These are phyloP conservation scores for Thoreauomyces humboldtii DNA, from an alignment of 192 early-diverging fungal species.

Conservation along the genomic window DNA sequence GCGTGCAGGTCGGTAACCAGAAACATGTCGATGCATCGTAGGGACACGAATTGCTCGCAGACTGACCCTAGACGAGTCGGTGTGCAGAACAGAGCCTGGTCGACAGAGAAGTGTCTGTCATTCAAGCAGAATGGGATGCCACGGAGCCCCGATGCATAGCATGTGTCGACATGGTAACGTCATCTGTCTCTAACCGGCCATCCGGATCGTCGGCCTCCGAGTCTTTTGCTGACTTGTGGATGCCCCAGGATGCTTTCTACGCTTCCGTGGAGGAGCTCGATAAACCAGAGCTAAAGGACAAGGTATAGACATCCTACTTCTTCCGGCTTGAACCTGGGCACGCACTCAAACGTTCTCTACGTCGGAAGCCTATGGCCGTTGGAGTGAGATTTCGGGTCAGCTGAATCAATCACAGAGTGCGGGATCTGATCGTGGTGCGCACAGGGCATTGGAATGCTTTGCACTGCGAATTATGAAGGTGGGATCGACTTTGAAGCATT, in stretches of 20 bases:
- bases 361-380: conserved; percentile 62
- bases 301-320: too few species aligned
- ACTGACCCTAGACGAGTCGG: too few species aligned
- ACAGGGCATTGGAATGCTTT: conserved; percentile 48
- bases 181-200: too few species aligned
- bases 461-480: conserved; percentile 69
- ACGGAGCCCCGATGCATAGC: conserved; percentile 45
- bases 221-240: conserved; percentile 10
- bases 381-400: conserved; percentile 42
- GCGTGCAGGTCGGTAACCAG: too few species aligned
- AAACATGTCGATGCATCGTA: too few species aligned
- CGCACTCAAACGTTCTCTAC: background rate
- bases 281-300: conserved; percentile 52
- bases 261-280: conserved; percentile 71
- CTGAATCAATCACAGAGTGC: background rate
- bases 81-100: conserved; percentile 33
- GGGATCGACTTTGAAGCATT: too few species aligned
- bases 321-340: too few species aligned
- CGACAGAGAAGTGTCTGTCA: conserved; percentile 33
- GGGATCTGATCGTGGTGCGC: background rate
- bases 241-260: conserved; percentile 65
- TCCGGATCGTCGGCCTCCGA: conserved; percentile 13
- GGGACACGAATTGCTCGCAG: too few species aligned
- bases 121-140: conserved; percentile 45
- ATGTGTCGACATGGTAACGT: conserved; percentile 73